Conservation (phyloP, 495 filamentous ascomycete species). For the Pyrenula massariospora region DNA sequence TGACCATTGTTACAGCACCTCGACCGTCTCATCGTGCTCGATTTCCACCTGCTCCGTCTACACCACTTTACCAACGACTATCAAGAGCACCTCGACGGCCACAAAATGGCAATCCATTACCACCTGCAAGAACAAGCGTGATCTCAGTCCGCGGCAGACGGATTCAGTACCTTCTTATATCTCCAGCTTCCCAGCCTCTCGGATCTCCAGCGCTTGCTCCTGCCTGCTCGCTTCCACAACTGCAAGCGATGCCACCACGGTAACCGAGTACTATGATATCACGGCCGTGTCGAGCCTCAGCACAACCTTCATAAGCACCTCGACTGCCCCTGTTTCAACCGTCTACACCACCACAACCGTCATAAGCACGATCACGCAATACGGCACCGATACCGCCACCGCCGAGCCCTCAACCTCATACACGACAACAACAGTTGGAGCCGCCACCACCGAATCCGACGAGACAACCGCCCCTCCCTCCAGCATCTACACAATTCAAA, state of each 20-base stretch:
- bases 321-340: background rate
- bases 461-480: background rate
- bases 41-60: background rate
- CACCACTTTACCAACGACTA: no score
- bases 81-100: background rate
- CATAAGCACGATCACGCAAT: background rate
- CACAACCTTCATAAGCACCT: background rate
- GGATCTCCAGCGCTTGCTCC: background rate
- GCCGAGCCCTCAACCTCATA: background rate
- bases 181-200: background rate
- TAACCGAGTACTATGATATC: background rate
- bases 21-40: background rate
- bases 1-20: background rate
- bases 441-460: background rate
- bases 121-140: background rate
- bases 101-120: background rate
- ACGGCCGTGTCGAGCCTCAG: background rate
- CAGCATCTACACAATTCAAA: background rate
- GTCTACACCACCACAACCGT: background rate
- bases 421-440: background rate
- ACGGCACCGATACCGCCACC: background rate
- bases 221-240: background rate
- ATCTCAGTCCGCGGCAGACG: background rate
- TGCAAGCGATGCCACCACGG: background rate
- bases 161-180: background rate